Evolutionary conservation across 192 early-diverging fungal species (phyloP), one percentile per base, ranked within the genome.

Genomic region (Coemansia javaensis): DNA sequence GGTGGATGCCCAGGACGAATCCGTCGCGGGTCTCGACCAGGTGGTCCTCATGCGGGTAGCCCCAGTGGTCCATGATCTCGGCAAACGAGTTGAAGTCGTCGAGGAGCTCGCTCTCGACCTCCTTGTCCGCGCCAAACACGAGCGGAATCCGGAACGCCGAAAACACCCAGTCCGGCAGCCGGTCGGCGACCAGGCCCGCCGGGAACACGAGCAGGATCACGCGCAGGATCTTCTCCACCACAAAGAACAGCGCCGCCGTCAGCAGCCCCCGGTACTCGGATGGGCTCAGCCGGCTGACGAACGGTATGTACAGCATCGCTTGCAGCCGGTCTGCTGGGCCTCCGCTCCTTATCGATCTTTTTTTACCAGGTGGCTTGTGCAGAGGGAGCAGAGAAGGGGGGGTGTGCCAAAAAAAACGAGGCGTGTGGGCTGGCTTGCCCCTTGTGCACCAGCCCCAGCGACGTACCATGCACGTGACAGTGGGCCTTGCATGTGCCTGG

Each of bases 1-100:
- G 80, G 48, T 93, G 91, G 4, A 87, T 73, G 22, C 88, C 85
- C 8, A 97, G 74, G 2, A 94, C 68, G 59, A 88, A 97, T 20
- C 87, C 85, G 41, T 97, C 93, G 47, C 79, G 80, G 11, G 90
- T 93, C 11, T 81, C 79, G 7, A 90, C 87, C 30, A 92, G 62
- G 58, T 97, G 90, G 35, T 91, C 84, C 33, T 97, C 83, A 36
- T 85, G 71, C 9, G 81, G 83, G 51, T 88, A 93, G n/a, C 81
- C 80, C 86, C 90, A 89, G 58, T 48, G 61, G 17, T 67, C 55
- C 55, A 73, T 63, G 16, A 77, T 66, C 36, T 68, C 61, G 12
- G 58, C 53, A 59, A 74, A 74, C 24, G 71, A 74, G 37, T 55
- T 62, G 34, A 74, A 74, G 48, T 74, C 71, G 24, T 74, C 71